phyloP scores from a whole-genome alignment of 1,284 basidiomycete species.

The Mycena sp. region DNA sequence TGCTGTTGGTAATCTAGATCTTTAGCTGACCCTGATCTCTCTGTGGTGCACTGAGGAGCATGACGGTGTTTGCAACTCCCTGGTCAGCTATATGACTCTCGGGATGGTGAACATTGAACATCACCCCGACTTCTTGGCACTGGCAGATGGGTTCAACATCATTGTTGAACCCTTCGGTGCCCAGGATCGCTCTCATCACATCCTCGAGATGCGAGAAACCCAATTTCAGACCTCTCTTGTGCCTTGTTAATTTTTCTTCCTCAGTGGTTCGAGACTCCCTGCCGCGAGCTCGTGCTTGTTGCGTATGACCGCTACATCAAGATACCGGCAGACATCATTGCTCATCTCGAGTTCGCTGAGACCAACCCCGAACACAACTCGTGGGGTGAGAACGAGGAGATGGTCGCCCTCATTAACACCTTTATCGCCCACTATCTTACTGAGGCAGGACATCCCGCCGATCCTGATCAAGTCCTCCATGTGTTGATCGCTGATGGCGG shows the following conservation, averaged over 20 bases:
- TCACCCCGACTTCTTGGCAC: background rate
- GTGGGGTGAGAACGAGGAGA: background rate
- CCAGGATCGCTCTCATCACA: slow-evolving; percentile 5
- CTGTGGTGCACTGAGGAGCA: background rate
- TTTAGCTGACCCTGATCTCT: slow-evolving; percentile 2
- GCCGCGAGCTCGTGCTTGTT: background rate
- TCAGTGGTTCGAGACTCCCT: slow-evolving; percentile 9
- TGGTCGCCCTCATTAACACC: background rate
- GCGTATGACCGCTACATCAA: background rate
- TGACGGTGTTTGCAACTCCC: background rate
- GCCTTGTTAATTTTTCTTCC: background rate
- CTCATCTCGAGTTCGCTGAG: background rate
- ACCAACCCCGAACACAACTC: background rate
- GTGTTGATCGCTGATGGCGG: background rate
- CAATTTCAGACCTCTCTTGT: background rate
- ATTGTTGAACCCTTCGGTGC: background rate
- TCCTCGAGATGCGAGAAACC: background rate
- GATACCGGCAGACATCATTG: background rate
- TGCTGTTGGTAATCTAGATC: no score
- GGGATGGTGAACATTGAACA: background rate
- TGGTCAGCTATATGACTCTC: slow-evolving; percentile 1
- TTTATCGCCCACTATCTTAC: slow-evolving; percentile 1
- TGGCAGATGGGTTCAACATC: background rate
- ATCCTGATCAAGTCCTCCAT: background rate
- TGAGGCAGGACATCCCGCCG: background rate